Evolutionary conservation across 2,329 filamentous ascomycete genomes (phyloP).

Genomic region (Stromatinia cepivora): DNA sequence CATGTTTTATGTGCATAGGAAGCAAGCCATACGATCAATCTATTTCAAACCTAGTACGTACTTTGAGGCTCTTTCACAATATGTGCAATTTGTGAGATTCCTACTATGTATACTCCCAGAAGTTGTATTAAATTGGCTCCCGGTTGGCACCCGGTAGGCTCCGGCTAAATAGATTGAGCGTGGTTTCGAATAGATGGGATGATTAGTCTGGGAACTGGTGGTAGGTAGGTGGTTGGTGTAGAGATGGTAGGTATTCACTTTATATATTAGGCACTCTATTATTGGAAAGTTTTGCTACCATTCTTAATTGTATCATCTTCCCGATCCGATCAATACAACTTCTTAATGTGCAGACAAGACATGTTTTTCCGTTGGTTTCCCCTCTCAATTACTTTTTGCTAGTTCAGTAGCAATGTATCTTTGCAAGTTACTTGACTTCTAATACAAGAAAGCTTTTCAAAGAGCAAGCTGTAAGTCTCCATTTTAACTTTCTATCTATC

Average conservation of each 20-base stretch:
- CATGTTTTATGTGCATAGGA: not conserved
- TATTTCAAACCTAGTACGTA: not conserved
- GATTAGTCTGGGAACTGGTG: not conserved
- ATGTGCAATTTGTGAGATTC: not conserved
- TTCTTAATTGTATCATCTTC: not conserved
- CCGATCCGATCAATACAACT: not conserved
- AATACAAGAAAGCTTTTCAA: not conserved
- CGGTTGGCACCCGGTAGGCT: not conserved
- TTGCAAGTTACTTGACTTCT: not conserved
- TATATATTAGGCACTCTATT: not conserved
- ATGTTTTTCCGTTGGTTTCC: not conserved
- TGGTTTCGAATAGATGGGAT: not conserved
- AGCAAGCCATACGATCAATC: not conserved
- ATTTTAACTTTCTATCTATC: not conserved
- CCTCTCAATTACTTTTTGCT: not conserved
- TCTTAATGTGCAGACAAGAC: not conserved
- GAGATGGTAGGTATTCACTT: slow-evolving; percentile 3
- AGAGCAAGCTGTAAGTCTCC: not conserved
- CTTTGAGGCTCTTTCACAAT: not conserved
- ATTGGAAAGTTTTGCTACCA: not conserved
- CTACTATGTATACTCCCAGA: not conserved
- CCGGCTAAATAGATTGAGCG: not conserved
- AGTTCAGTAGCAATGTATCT: not conserved
- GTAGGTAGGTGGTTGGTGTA: not conserved
- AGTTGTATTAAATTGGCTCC: not conserved